phyloP scores from a whole-genome alignment of 2,329 filamentous ascomycete genomes.

The Erysiphe neolycopersici region DNA sequence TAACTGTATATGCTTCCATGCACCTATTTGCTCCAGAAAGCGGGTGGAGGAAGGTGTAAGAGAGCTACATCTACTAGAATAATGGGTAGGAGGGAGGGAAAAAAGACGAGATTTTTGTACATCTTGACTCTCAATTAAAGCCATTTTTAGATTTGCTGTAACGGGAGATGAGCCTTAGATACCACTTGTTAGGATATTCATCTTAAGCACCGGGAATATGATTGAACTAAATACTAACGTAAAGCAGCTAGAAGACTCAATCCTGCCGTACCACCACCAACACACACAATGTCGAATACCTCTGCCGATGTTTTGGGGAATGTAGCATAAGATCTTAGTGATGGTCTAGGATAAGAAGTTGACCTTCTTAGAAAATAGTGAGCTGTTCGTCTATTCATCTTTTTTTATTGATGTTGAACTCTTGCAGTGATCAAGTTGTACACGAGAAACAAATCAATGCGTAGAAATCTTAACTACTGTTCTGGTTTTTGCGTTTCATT shows the following conservation, averaged over 20 bases:
- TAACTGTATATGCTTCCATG: conserved; percentile 51
- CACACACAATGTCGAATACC: conserved; percentile 13
- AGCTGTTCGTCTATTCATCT: no score
- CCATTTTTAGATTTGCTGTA: conserved; percentile 55
- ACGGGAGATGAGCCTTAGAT: conserved; percentile 35
- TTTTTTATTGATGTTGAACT: no score
- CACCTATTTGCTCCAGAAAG: conserved; percentile 61
- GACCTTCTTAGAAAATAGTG: no score
- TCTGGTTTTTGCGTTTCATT: no score
- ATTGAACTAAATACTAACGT: conserved; percentile 22
- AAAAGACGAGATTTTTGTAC: conserved; percentile 41
- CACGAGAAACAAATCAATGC: no score
- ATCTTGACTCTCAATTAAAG: conserved; percentile 75
- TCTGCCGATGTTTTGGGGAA: not conserved
- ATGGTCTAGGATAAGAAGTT: no score
- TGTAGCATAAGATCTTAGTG: not conserved
- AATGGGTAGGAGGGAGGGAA: conserved; percentile 38
- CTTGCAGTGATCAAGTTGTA: no score
- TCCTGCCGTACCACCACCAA: conserved; percentile 25
- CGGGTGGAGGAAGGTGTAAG: conserved; percentile 69
- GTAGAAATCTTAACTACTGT: no score
- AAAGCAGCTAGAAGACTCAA: conserved; percentile 57
- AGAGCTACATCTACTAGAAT: conserved; percentile 88
- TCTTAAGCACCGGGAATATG: no score
- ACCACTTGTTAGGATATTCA: no score